Conservation (phyloP, 371 early-diverging fungal species). For the Mucor saturninus region DNA sequence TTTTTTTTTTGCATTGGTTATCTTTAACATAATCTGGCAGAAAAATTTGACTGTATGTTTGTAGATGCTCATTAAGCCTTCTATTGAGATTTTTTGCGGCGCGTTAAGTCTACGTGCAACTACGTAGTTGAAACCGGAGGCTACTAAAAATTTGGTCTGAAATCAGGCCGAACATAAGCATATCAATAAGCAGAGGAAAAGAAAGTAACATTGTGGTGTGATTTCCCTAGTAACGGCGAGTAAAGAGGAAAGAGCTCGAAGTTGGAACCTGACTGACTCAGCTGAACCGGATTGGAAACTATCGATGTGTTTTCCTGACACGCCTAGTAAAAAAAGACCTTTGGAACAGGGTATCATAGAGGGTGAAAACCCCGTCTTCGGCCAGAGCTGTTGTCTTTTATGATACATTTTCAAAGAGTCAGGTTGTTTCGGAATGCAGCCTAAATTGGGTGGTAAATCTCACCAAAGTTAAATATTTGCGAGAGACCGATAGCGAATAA, state of each 20-base stretch:
- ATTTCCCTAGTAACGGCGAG: constrained; percentile 57
- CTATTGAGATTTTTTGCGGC: no score
- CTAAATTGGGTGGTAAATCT: constrained; percentile 65
- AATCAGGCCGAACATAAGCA: constrained; percentile 72
- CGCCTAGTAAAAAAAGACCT: constrained; percentile 46
- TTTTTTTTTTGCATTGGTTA: no score
- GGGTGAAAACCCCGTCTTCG: constrained; percentile 62
- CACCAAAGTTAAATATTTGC: constrained; percentile 76
- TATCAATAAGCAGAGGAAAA: constrained; percentile 64
- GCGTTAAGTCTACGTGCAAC: no score
- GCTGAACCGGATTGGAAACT: constrained; percentile 46
- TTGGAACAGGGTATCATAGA: constrained; percentile 61
- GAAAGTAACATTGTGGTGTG: constrained; percentile 63
- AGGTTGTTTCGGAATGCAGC: constrained; percentile 59
- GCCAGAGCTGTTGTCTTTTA: constrained; percentile 30
- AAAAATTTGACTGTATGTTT: no score
- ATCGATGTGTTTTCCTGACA: constrained; percentile 40
- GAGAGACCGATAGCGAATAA: constrained; percentile 79
- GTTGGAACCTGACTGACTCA: constrained; percentile 51
- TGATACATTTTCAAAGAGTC: constrained; percentile 50
- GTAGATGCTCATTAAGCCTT: no score
- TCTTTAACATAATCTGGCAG: no score
- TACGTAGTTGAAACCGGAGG: neutral
- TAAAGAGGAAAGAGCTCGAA: constrained; percentile 61
- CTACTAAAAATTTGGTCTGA: constrained; percentile 38